Percentiles rank a stretch among this genome's conserved stretches.
These are phyloP conservation scores for Beauveria sp. DNA, from an alignment of 2,329 filamentous ascomycete genomes.

Conservation along the genomic window DNA sequence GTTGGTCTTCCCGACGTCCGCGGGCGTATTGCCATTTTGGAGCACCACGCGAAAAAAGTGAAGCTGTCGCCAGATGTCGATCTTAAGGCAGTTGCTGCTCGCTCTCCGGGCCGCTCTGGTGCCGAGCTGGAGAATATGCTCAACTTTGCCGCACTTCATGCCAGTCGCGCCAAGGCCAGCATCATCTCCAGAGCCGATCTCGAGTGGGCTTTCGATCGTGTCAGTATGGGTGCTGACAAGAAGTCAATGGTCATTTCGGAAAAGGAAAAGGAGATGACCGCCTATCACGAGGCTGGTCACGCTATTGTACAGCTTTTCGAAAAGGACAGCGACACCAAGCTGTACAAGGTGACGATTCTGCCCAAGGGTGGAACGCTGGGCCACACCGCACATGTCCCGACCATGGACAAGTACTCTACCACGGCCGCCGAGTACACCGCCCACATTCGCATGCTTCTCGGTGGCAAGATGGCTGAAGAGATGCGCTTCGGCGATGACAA, in stretches of 20 bases:
- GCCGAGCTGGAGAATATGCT: slow-evolving; percentile 95
- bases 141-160: slow-evolving; percentile 90
- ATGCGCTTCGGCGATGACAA: slow-evolving; percentile 86
- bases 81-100: slow-evolving; percentile 72
- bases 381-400: slow-evolving; percentile 78
- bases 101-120: slow-evolving; percentile 87
- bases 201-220: slow-evolving; percentile 96
- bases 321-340: slow-evolving; percentile 59
- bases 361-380: slow-evolving; percentile 81
- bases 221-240: slow-evolving; percentile 92
- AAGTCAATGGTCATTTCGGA: slow-evolving; percentile 83
- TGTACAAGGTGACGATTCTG: slow-evolving; percentile 97
- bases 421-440: slow-evolving; percentile 78
- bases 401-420: slow-evolving; percentile 86
- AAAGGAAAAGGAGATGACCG: slow-evolving; percentile 93
- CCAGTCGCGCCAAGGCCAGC: slow-evolving; percentile 75
- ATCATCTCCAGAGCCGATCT: slow-evolving; percentile 74
- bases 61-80: slow-evolving; percentile 76
- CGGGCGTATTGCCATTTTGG: slow-evolving; percentile 84
- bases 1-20: slow-evolving; percentile 89
- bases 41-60: slow-evolving; percentile 93
- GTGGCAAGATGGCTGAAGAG: slow-evolving; percentile 85
- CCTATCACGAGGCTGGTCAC: slow-evolving; percentile 93
- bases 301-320: slow-evolving; percentile 82
- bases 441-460: slow-evolving; percentile 71